Conservation (phyloP, 805 yeast genomes). For the Nakazawaea anatomiae region DNA sequence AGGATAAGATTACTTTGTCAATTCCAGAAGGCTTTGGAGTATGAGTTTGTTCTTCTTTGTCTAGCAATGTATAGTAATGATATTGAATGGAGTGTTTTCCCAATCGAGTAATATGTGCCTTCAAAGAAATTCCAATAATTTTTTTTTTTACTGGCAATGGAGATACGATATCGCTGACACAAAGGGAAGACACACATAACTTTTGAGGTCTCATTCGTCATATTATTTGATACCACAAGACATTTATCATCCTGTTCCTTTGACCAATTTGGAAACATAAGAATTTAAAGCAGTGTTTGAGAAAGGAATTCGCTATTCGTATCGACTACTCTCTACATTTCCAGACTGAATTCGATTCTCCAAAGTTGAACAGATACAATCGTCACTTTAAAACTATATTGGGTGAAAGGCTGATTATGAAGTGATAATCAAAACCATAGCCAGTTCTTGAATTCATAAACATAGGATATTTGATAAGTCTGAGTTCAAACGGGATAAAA, state of each 20-base stretch:
- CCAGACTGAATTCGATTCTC: no score
- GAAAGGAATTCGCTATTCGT: no score
- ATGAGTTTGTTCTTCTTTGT: not conserved
- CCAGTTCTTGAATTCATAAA: not conserved
- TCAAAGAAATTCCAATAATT: no score
- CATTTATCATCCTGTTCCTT: no score
- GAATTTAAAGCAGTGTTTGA: no score
- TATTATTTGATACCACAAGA: no score
- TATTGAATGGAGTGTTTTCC: not conserved
- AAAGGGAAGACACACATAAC: not conserved
- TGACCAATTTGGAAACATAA: no score
- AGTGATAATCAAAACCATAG: not conserved
- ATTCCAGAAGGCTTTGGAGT: not conserved
- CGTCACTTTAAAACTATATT: no score
- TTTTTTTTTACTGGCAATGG: not conserved
- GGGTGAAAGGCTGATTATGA: not conserved
- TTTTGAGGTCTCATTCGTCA: no score
- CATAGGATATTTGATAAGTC: not conserved
- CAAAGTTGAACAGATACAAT: no score
- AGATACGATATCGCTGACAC: not conserved
- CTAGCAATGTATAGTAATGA: not conserved
- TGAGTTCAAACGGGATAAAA: not conserved
- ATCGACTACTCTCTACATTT: no score
- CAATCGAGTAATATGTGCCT: not conserved
- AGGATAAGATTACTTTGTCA: slow-evolving; percentile 9